These are phyloP conservation scores for Umbilicus rupestris DNA, from an alignment of 164 flowering plant species.

Conservation along the genomic window DNA sequence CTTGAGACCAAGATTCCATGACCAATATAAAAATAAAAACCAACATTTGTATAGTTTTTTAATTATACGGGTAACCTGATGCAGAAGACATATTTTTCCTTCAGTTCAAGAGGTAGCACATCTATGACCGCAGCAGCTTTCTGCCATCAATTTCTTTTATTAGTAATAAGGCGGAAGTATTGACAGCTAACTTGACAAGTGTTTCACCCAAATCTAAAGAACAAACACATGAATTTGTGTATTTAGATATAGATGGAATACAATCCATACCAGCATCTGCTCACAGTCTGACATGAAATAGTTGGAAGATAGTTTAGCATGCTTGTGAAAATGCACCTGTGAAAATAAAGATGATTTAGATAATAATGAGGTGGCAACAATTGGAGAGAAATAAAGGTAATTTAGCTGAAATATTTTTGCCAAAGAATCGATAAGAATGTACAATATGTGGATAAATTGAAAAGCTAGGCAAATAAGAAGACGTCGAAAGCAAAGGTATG, in stretches of 20 bases:
- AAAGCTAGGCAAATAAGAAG: conserved; percentile 2
- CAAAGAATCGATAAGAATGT: background rate
- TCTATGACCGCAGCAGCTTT: conserved; percentile 84
- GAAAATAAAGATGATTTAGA: background rate
- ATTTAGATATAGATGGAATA: conserved; percentile 4
- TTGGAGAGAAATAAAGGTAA: background rate
- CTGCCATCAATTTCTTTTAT: conserved; percentile 29
- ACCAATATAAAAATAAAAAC: background rate
- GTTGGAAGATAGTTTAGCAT: conserved; percentile 70
- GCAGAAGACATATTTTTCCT: conserved; percentile 81
- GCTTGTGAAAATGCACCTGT: conserved; percentile 74
- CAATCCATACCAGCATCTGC: conserved; percentile 59
- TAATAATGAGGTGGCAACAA: background rate
- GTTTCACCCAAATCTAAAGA: background rate
- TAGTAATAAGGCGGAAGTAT: background rate
- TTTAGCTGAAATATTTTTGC: background rate
- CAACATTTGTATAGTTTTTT: background rate
- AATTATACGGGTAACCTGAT: conserved; percentile 44
- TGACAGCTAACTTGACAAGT: background rate
- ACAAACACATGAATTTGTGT: background rate
- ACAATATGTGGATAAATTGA: background rate
- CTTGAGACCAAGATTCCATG: background rate
- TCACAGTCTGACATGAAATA: conserved; percentile 75
- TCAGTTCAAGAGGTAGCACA: conserved; percentile 65
- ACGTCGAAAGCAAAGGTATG: background rate